phyloP scores from a whole-genome alignment of 108 stramenopile genomes.

The Nitzschia palea region DNA sequence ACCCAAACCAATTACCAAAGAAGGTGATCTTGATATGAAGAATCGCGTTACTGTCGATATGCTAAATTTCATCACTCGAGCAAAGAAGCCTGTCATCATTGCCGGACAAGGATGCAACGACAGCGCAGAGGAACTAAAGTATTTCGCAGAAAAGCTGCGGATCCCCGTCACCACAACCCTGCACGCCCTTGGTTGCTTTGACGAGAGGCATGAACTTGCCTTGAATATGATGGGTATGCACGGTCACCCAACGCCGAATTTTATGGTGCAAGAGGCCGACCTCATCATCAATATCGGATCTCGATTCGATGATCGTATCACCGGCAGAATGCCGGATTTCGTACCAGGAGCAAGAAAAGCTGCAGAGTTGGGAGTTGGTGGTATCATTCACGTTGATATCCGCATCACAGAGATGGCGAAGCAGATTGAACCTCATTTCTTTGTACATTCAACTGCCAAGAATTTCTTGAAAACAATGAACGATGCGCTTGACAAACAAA shows the following conservation, averaged over 20 bases:
- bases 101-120: slow-evolving; percentile 91
- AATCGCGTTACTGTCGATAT: slow-evolving; percentile 64
- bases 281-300: slow-evolving; percentile 87
- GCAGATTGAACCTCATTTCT: slow-evolving; percentile 81
- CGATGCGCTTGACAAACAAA: slow-evolving; percentile 32
- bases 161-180: slow-evolving; percentile 91
- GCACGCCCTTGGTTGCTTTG: slow-evolving; percentile 84
- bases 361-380: slow-evolving; percentile 80
- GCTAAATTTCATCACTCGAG: slow-evolving; percentile 68
- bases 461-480: slow-evolving; percentile 79
- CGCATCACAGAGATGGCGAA: slow-evolving; percentile 75
- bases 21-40: slow-evolving; percentile 36
- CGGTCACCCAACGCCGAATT: slow-evolving; percentile 89
- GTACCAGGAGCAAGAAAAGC: slow-evolving; percentile 82
- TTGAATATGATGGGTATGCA: slow-evolving; percentile 93
- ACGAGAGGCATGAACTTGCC: slow-evolving; percentile 82
- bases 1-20: slow-evolving; percentile 30
- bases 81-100: slow-evolving; percentile 88
- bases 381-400: slow-evolving; percentile 89
- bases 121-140: slow-evolving; percentile 70
- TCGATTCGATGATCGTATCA: slow-evolving; percentile 92
- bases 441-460: slow-evolving; percentile 85
- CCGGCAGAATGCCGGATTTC: slow-evolving; percentile 76
- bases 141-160: slow-evolving; percentile 81
- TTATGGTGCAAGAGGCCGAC: slow-evolving; percentile 87